Evolutionary conservation across 2,329 filamentous ascomycete species (phyloP).

Genomic region (Elsinoe batatas): DNA sequence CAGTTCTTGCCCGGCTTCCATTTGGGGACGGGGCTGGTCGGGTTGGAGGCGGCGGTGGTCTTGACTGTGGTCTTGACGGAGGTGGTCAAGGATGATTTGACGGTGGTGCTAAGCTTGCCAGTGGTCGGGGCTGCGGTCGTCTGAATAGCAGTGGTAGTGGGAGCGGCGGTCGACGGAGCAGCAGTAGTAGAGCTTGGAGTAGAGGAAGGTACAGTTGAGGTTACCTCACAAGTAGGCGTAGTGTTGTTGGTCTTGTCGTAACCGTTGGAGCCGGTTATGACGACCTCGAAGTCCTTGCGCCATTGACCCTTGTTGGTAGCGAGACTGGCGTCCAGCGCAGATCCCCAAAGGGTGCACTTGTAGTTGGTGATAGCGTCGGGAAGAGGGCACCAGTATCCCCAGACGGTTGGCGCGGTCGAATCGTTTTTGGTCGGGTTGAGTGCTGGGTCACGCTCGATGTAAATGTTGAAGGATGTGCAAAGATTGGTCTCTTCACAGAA

Average conservation of each 20-base stretch:
- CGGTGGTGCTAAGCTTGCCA: conserved; percentile 14
- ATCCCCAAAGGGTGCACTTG: conserved; percentile 33
- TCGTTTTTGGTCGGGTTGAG: conserved; percentile 24
- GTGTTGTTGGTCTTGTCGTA: conserved; percentile 23
- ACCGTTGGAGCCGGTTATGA: conserved; percentile 23
- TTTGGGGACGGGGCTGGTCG: conserved; percentile 25
- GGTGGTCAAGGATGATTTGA: conserved; percentile 17
- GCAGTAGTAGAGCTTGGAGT: not conserved
- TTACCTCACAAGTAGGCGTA: conserved; percentile 9
- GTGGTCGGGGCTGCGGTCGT: not conserved
- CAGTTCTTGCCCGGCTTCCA: conserved; percentile 21
- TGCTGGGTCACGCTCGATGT: conserved; percentile 27
- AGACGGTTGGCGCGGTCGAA: conserved; percentile 19
- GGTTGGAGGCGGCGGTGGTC: conserved; percentile 21
- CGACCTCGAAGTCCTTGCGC: conserved; percentile 23
- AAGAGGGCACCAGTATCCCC: conserved; percentile 27
- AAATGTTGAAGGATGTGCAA: conserved; percentile 29
- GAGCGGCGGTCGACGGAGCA: not conserved
- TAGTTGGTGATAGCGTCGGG: conserved; percentile 30
- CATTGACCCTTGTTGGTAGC: conserved; percentile 23
- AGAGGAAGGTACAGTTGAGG: conserved; percentile 1
- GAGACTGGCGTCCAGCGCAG: conserved; percentile 22
- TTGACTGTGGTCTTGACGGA: conserved; percentile 17
- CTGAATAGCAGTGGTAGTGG: conserved; percentile 2
- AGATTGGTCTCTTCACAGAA: conserved; percentile 25